Evolutionary conservation across 805 yeast species (phyloP).

Genomic region (Scheffersomyces coipomensis): DNA sequence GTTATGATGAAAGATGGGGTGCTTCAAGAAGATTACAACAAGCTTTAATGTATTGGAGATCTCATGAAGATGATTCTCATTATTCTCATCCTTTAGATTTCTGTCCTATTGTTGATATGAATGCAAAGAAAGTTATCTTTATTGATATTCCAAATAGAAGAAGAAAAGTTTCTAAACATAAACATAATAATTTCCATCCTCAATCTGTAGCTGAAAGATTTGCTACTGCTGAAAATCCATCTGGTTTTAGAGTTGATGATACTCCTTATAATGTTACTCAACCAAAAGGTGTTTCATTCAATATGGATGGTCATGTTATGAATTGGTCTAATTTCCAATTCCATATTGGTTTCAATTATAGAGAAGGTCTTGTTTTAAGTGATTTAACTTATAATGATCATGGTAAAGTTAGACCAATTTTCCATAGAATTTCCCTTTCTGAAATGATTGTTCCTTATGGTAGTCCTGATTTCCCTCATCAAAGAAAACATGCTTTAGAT

Average conservation of each 20-base stretch:
- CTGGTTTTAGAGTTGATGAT: constrained; percentile 57
- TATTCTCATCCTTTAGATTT: constrained; percentile 77
- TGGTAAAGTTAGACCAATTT: constrained; percentile 68
- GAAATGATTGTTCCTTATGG: constrained; percentile 90
- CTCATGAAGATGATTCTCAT: constrained; percentile 73
- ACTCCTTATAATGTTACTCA: constrained; percentile 72
- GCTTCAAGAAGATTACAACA: constrained; percentile 73
- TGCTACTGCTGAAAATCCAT: constrained; percentile 47
- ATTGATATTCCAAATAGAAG: constrained; percentile 76
- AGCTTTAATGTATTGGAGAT: constrained; percentile 76
- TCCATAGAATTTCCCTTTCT: constrained; percentile 74
- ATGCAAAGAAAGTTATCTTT: constrained; percentile 62
- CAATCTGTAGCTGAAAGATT: constrained; percentile 58
- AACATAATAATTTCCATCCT: constrained; percentile 71
- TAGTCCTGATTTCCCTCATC: constrained; percentile 75
- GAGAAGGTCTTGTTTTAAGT: constrained; percentile 80
- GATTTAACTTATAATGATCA: constrained; percentile 75
- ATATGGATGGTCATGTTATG: constrained; percentile 65
- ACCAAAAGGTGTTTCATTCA: constrained; percentile 81
- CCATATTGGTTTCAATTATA: constrained; percentile 81
- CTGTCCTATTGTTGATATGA: constrained; percentile 79
- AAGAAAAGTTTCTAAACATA: constrained; percentile 65
- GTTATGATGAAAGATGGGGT: constrained; percentile 78
- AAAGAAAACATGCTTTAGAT: constrained; percentile 83
- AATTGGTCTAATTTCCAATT: constrained; percentile 76